These are phyloP conservation scores for Rhizophora mangle DNA, from an alignment of 345 rosid genomes.

Conservation along the genomic window DNA sequence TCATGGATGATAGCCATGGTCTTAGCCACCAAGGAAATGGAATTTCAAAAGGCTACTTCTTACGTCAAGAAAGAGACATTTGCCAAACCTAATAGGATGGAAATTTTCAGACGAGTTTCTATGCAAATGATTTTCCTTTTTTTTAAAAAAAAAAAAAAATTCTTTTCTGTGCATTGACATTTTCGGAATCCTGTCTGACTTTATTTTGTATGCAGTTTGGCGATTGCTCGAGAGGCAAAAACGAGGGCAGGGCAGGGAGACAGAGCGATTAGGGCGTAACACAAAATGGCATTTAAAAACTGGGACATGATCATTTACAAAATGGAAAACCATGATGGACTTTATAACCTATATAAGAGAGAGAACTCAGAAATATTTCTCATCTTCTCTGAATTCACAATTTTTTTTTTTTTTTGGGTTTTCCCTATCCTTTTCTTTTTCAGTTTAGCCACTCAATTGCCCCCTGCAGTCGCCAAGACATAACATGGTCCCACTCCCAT, in stretches of 20 bases:
- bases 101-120: too few species aligned
- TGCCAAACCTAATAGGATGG: too few species aligned
- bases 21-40: too few species aligned
- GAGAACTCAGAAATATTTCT: slow-evolving; percentile 17
- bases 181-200: neutral
- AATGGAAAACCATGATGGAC: slow-evolving; percentile 8
- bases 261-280: slow-evolving; percentile 15
- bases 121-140: too few species aligned
- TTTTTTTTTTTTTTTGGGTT: neutral
- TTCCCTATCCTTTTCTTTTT: neutral
- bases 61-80: too few species aligned
- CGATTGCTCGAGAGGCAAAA: neutral
- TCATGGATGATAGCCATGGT: too few species aligned
- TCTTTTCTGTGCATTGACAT: neutral
- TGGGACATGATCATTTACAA: slow-evolving; percentile 24
- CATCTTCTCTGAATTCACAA: slow-evolving; percentile 12
- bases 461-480: slow-evolving; percentile 10
- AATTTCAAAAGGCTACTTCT: too few species aligned
- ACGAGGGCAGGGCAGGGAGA: slow-evolving; percentile 7
- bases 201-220: too few species aligned
- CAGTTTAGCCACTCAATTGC: slow-evolving; percentile 1
- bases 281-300: slow-evolving; percentile 21
- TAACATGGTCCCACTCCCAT: neutral
- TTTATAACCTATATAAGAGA: slow-evolving; percentile 14
- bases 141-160: too few species aligned